These are phyloP conservation scores for Colletotrichum sp. DNA, from an alignment of 2,329 filamentous ascomycete species.

Conservation along the genomic window DNA sequence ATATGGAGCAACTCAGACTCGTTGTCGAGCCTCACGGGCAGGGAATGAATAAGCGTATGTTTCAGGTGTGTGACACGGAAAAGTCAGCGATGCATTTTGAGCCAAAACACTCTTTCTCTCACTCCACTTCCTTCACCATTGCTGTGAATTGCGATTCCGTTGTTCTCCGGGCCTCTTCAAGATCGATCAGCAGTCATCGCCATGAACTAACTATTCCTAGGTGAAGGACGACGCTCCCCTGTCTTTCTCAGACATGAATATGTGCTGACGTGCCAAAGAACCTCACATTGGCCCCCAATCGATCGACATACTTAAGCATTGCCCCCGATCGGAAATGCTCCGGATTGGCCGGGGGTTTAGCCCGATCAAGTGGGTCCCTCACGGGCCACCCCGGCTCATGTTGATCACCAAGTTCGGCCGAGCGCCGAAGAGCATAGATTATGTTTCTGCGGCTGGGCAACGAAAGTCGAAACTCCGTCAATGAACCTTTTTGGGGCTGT, in stretches of 20 bases:
- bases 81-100: background rate
- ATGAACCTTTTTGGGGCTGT: background rate
- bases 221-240: background rate
- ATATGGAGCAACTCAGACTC: background rate
- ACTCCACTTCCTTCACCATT: background rate
- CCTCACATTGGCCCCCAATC: background rate
- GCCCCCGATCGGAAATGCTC: background rate
- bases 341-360: background rate
- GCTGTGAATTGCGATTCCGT: background rate
- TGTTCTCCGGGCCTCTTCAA: background rate
- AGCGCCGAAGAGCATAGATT: background rate
- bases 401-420: background rate
- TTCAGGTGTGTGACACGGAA: background rate
- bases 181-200: background rate
- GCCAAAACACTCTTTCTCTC: background rate
- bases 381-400: background rate
- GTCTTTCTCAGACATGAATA: background rate
- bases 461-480: background rate
- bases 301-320: background rate
- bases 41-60: background rate
- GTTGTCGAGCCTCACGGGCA: background rate
- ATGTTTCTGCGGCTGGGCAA: background rate
- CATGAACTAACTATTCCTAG: background rate
- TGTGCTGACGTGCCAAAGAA: background rate
- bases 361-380: background rate